Evolutionary conservation across 2,329 filamentous ascomycete species (phyloP), one percentile per base, ranked within the genome.

Genomic region (Fusarium xyrophilum): DNA sequence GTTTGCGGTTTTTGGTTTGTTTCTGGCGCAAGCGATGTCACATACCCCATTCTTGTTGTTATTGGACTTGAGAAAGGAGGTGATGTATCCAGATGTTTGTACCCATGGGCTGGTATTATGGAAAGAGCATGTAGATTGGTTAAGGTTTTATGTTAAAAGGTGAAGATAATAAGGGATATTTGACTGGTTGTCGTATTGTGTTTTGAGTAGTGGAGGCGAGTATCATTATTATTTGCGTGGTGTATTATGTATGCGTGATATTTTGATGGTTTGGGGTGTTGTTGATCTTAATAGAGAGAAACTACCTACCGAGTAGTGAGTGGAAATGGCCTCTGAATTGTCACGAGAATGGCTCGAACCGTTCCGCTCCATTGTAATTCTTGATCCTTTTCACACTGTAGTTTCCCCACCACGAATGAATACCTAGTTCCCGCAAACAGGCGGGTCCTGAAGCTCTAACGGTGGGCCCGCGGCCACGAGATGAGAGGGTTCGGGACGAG

Each of bases 401-500:
- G n/a, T 40, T 59, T 60, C 63, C 28, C 63, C 63, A 67, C 65
- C n/a, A 36, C 17, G 13, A 54, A 56, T 21, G 35, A 50, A 59
- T 67, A n/a, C n/a, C n/a, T n/a, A 67, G 65, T 54, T 67, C 59
- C 59, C 59, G 54, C 44, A 30, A 54, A 46, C 19, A 25, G 23
- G 48, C 50, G 63, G 63, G 59, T 25, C 63, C 42, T 40, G 27
- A 39, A 40, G 51, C 54, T 56, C 40, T 54, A 40, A 47, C 28
- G 56, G 56, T 32, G 25, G 51, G 14, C 21, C 56, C 14, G 13
- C 27, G 30, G 35, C 60, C 60, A 62, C 35, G 58, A 63, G 59
- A 63, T 38, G 48, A 63, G 44, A 63, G 63, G 63, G 65, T 36
- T 63, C 65, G 65, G 65, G 65, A 67, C 65, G 65, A 67, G 65